phyloP scores from a whole-genome alignment of 2,329 filamentous ascomycete genomes.

The Colletotrichum musicola region DNA sequence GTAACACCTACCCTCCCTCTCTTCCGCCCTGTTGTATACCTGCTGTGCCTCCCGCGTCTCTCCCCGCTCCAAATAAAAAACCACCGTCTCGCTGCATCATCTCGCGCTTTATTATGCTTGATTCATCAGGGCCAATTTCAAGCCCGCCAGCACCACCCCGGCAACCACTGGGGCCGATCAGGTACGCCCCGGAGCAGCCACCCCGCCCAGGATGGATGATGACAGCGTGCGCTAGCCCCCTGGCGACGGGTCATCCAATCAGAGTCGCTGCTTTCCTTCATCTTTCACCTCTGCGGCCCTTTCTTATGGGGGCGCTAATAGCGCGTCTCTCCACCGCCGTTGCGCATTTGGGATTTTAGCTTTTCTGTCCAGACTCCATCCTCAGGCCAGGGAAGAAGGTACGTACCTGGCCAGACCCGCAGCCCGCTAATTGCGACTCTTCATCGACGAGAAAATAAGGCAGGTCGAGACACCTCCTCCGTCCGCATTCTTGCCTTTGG shows the following conservation, averaged over 20 bases:
- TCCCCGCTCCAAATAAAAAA: constrained; percentile 14
- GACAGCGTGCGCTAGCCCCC: constrained; percentile 4
- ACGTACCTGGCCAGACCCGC: not conserved
- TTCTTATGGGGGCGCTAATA: too few species aligned
- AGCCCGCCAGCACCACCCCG: constrained; percentile 28
- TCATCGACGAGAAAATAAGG: too few species aligned
- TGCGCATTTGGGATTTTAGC: constrained; percentile 26
- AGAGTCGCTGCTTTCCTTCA: not conserved
- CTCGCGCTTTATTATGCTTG: constrained; percentile 29
- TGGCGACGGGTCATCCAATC: constrained; percentile 19
- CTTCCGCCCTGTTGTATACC: not conserved
- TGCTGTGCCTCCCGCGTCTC: not conserved
- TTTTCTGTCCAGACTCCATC: constrained; percentile 18
- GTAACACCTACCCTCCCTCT: too few species aligned
- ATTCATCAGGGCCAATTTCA: constrained; percentile 27
- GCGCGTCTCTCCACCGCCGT: constrained; percentile 12
- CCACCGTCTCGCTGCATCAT: constrained; percentile 19
- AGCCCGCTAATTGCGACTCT: too few species aligned
- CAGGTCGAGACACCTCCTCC: too few species aligned
- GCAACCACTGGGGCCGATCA: constrained; percentile 33
- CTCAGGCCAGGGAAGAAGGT: not conserved
- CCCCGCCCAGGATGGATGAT: not conserved
- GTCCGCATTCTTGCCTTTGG: too few species aligned
- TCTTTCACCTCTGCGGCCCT: not conserved
- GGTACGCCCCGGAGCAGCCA: constrained; percentile 20